These are phyloP conservation scores for Penicillium antarcticum DNA, from an alignment of 495 filamentous ascomycete species.

Conservation along the genomic window DNA sequence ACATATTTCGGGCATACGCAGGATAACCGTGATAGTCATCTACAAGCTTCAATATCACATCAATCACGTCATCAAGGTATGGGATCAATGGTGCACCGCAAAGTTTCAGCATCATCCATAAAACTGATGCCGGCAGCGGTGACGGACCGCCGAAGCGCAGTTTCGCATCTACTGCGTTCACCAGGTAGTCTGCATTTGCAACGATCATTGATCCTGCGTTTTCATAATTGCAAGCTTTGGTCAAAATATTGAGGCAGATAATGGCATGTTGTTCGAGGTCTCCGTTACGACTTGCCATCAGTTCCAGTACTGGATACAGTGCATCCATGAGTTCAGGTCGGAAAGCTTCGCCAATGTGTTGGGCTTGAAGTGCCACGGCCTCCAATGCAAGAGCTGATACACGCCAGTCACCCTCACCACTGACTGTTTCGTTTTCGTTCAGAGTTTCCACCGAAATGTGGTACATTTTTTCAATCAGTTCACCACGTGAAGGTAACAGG, in stretches of 20 bases:
- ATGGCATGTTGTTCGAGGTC: conserved; percentile 79
- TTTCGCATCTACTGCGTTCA: conserved; percentile 85
- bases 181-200: conserved; percentile 93
- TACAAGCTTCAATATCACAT: conserved; percentile 83
- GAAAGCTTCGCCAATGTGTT: conserved; percentile 65
- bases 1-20: conserved; percentile 78
- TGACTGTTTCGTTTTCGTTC: conserved; percentile 45
- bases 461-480: conserved; percentile 76
- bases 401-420: conserved; percentile 62
- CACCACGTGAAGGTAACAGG: conserved; percentile 42
- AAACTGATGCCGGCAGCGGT: conserved; percentile 82
- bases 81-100: conserved; percentile 79
- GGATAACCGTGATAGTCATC: conserved; percentile 94
- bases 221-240: conserved; percentile 69
- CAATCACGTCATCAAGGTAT: conserved; percentile 87
- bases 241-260: conserved; percentile 74
- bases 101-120: conserved; percentile 91
- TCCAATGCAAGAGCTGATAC: conserved; percentile 70
- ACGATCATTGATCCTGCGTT: conserved; percentile 77
- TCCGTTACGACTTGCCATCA: conserved; percentile 69
- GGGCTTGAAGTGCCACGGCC: conserved; percentile 66
- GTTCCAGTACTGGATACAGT: conserved; percentile 82
- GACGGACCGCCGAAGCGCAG: conserved; percentile 90
- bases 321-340: conserved; percentile 85
- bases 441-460: conserved; percentile 68